Percentiles rank a stretch among this genome's conserved stretches.
Conservation (phyloP, 139 green algal genomes). For the Trebouxia sp. region DNA sequence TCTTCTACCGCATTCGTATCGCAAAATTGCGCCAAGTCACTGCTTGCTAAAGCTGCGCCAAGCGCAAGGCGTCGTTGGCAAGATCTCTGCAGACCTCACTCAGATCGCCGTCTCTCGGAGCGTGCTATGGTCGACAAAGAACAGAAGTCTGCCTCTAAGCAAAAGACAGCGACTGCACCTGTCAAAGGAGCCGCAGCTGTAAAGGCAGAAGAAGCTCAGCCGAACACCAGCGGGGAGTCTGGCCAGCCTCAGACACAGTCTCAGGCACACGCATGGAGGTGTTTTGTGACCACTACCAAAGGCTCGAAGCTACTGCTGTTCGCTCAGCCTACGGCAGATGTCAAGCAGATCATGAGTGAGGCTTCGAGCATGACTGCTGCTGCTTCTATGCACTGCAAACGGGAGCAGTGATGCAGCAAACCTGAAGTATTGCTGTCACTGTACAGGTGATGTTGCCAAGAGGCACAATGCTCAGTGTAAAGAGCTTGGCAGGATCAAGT, state of each 20-base stretch:
- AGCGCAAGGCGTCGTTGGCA: too few species aligned
- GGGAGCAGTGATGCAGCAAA: too few species aligned
- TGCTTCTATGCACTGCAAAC: too few species aligned
- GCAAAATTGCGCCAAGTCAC: too few species aligned
- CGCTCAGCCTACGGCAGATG: neutral
- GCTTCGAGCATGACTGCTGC: neutral
- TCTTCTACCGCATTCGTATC: too few species aligned
- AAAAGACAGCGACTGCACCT: neutral
- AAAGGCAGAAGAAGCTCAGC: neutral
- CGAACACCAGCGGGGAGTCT: neutral
- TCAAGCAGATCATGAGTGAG: neutral
- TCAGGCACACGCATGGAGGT: neutral
- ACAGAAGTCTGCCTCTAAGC: neutral
- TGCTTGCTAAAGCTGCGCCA: too few species aligned
- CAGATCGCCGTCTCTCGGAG: too few species aligned
- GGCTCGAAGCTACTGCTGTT: neutral
- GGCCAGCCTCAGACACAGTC: neutral
- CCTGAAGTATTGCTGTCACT: neutral
- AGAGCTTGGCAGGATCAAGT: neutral
- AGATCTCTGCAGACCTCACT: too few species aligned
- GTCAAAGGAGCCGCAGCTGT: neutral
- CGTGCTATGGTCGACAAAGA: constrained; percentile 22
- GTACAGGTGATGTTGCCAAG: neutral
- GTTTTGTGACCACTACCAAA: neutral
- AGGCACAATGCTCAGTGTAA: neutral